Base-by-base conservation (phyloP, 2,329 filamentous ascomycete species). In the Mollisia scopiformis region DNA sequence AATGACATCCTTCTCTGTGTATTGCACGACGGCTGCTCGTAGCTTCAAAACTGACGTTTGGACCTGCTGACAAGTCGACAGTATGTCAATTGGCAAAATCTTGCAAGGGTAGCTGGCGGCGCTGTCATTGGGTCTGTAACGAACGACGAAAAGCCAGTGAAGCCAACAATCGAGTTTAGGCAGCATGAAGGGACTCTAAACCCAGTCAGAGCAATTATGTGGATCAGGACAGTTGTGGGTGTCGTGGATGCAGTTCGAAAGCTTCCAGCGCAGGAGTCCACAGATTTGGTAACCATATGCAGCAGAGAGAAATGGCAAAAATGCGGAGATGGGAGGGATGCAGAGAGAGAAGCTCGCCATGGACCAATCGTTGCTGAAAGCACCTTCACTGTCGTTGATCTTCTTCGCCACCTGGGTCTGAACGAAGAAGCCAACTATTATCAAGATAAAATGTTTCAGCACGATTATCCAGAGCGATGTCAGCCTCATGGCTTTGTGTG, bases 341-440 rank as follows among this genome's bases (percentile, higher is more conserved):
- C 13, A 1, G 41, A 59, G 16, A 33, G 59, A 41, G 63, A 65
- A 33, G 25, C 6, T 6, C 11, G 49, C 5, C 27, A 31, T 14
- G 64, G 66, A 3, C 64, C 63, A 8, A 43, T 64, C 16, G 55
- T 68, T 13, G 63, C 63, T 11, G 62, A 67, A 11, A 23, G 21
- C 1, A 30, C 25, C 8, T 64, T 67, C 25, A 62, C 60, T 2
- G 21, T 65, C 16, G 56, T 63, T 2, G 59, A 64, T 2, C 41
- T 69, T 2, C 33, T 70, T 3, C 25, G 41, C 1, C 2, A 55
- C 1, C 41, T 70, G 28, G 54, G 47, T 1, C 25, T 68, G 1
- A 16, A 55, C 21, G 47, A 46, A 0, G 31, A 49, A 11, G 63
- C 59, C 0, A 31, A 31, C 21, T 55, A 33, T 33, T 59, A 59